These are phyloP conservation scores for Microcyclospora pomicola DNA, from an alignment of 2,329 filamentous ascomycete species.

Conservation along the genomic window DNA sequence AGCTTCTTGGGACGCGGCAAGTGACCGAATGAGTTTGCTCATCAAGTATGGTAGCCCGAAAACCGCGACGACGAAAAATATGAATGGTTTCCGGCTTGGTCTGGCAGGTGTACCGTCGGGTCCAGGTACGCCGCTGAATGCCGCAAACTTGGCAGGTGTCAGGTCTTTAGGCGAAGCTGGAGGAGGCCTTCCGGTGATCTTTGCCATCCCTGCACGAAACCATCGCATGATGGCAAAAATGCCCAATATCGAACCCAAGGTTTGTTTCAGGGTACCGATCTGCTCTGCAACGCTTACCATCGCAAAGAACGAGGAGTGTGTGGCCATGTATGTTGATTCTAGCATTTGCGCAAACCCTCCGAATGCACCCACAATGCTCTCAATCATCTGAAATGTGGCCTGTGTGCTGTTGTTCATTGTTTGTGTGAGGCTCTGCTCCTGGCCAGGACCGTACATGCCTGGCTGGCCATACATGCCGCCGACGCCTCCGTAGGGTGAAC, in stretches of 20 bases:
- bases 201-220: constrained; percentile 82
- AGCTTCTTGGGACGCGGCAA: constrained; percentile 75
- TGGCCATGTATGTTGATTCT: constrained; percentile 99
- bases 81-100: constrained; percentile 85
- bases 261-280: constrained; percentile 84
- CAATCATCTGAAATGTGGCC: constrained; percentile 95
- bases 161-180: constrained; percentile 77
- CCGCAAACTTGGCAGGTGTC: constrained; percentile 81
- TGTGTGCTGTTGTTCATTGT: constrained; percentile 90
- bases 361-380: constrained; percentile 92
- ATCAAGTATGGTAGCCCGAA: constrained; percentile 95
- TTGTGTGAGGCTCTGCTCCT: constrained; percentile 88
- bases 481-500: constrained; percentile 14
- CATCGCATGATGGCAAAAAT: constrained; percentile 95
- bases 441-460: constrained; percentile 48
- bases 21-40: constrained; percentile 80
- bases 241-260: constrained; percentile 80
- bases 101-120: constrained; percentile 55
- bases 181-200: constrained; percentile 78
- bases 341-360: constrained; percentile 98
- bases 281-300: constrained; percentile 98
- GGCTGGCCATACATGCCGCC: constrained; percentile 29
- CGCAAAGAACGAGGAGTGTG: constrained; percentile 95
- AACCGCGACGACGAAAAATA: constrained; percentile 89
- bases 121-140: constrained; percentile 55